Evolutionary conservation across 345 rosid genomes (phyloP).

Genomic region (Ceriops zippeliana): DNA sequence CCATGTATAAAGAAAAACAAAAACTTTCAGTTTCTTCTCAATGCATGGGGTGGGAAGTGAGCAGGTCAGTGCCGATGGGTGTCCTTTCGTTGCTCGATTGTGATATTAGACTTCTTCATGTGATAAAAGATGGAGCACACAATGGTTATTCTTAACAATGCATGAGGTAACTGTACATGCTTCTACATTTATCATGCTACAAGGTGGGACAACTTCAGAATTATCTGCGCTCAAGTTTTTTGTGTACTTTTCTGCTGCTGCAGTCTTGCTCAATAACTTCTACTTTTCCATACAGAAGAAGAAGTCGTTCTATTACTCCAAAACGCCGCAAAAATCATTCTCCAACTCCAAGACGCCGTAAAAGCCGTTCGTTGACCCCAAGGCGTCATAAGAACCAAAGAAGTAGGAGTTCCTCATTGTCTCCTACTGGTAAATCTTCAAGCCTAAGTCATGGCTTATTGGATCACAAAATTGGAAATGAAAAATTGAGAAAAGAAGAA

Average conservation of each 20-base stretch:
- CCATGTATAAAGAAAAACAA: background rate
- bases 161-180: conserved; percentile 90
- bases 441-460: conserved; percentile 57
- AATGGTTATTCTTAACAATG: conserved; percentile 65
- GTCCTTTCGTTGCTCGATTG: conserved; percentile 73
- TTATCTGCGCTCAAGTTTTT: conserved; percentile 27
- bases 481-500: conserved; percentile 73
- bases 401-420: conserved; percentile 70
- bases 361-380: conserved; percentile 72
- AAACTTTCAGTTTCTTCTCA: conserved; percentile 11
- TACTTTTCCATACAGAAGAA: conserved; percentile 59
- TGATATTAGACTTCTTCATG: conserved; percentile 83
- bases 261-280: conserved; percentile 47
- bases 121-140: conserved; percentile 90
- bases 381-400: conserved; percentile 70
- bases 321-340: conserved; percentile 61
- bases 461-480: conserved; percentile 60
- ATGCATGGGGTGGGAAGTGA: conserved; percentile 53
- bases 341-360: conserved; percentile 55
- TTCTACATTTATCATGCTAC: conserved; percentile 37
- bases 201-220: conserved; percentile 35
- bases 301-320: conserved; percentile 81
- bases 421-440: conserved; percentile 59
- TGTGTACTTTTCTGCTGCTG: conserved; percentile 18
- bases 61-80: conserved; percentile 77